phyloP scores from a whole-genome alignment of 2,329 filamentous ascomycete species.

The Zelopaecilomyces penicillatus region DNA sequence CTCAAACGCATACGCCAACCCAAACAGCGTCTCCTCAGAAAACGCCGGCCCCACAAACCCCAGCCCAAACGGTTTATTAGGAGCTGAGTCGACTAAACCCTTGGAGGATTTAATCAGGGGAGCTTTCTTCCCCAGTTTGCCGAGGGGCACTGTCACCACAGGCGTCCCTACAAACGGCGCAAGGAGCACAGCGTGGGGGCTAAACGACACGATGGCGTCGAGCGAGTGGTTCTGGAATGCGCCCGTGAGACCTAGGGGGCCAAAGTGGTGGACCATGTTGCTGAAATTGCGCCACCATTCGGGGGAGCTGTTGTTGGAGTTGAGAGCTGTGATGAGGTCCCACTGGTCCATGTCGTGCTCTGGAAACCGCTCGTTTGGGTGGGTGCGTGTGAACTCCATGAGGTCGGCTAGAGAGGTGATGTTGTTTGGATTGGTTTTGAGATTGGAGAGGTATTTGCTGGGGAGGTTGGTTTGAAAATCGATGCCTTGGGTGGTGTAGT shows the following conservation, averaged over 20 bases:
- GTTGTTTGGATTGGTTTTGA: constrained; percentile 50
- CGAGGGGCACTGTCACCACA: constrained; percentile 55
- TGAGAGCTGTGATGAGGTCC: constrained; percentile 44
- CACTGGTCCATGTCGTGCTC: constrained; percentile 47
- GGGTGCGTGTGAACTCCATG: constrained; percentile 45
- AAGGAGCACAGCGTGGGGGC: constrained; percentile 35
- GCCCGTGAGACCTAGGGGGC: constrained; percentile 49
- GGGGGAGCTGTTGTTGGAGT: constrained; percentile 44
- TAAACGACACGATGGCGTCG: constrained; percentile 55
- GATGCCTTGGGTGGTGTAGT: constrained; percentile 34
- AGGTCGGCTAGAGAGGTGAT: constrained; percentile 44
- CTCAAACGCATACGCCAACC: constrained; percentile 61
- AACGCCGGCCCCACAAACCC: constrained; percentile 53
- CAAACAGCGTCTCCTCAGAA: constrained; percentile 53
- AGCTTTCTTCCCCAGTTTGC: constrained; percentile 44
- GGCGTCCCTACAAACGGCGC: constrained; percentile 51
- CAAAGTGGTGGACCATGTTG: constrained; percentile 41
- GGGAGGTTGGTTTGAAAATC: constrained; percentile 50
- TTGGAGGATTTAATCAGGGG: constrained; percentile 34
- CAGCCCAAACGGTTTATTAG: constrained; percentile 52
- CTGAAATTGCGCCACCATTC: constrained; percentile 52
- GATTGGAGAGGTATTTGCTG: constrained; percentile 41
- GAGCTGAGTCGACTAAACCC: constrained; percentile 38
- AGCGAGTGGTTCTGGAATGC: constrained; percentile 48
- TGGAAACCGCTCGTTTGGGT: constrained; percentile 47